Evolutionary conservation across 306 rosid genomes (phyloP).

Genomic region (Vicia villosa): DNA sequence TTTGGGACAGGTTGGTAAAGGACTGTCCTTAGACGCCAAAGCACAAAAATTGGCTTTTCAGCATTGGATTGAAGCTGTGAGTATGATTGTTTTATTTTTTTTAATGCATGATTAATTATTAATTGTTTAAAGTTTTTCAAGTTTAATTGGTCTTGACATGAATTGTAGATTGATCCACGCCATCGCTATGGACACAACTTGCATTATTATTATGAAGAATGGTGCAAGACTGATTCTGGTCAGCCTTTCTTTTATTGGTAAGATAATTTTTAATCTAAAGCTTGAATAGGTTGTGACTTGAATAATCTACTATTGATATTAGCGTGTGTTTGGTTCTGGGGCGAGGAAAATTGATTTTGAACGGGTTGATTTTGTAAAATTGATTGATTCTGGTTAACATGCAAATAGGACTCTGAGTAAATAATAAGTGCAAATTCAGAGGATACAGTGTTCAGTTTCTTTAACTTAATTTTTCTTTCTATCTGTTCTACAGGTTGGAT

Average conservation of each 20-base stretch:
- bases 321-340: no score
- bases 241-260: constrained; percentile 96
- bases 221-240: constrained; percentile 79
- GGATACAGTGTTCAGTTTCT: neutral
- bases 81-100: constrained; percentile 21
- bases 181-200: constrained; percentile 96
- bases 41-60: constrained; percentile 94
- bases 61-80: constrained; percentile 99
- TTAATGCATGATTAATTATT: constrained; percentile 7
- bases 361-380: no score
- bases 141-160: constrained; percentile 20
- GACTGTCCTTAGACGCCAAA: constrained; percentile 77
- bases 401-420: no score
- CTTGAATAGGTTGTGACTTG: no score
- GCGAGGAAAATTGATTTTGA: no score
- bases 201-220: constrained; percentile 73
- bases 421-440: neutral
- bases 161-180: constrained; percentile 85
- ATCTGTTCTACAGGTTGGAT: constrained; percentile 69
- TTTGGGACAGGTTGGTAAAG: constrained; percentile 80
- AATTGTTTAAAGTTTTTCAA: neutral
- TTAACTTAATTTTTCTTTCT: constrained; percentile 13
- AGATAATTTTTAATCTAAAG: constrained; percentile 21
- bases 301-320: no score
- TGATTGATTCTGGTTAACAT: no score